phyloP scores from a whole-genome alignment of 2,329 filamentous ascomycete genomes.

The Colletotrichum chrysophilum region DNA sequence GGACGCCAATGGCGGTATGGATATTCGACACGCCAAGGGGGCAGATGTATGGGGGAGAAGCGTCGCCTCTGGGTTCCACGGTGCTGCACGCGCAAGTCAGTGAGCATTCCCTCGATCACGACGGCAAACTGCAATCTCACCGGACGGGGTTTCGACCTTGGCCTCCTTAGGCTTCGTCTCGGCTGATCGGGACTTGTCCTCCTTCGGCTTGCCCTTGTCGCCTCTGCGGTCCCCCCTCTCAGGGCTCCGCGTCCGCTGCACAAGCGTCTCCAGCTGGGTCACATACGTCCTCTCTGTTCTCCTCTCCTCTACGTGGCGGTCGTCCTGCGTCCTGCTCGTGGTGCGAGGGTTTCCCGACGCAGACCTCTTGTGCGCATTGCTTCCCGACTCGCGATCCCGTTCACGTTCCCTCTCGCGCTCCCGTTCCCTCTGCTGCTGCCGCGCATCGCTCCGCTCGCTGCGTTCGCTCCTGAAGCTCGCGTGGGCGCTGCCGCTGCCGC shows the following conservation, averaged over 20 bases:
- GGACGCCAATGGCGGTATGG: conserved; percentile 74
- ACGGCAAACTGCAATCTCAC: conserved; percentile 35
- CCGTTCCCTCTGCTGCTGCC: conserved; percentile 7
- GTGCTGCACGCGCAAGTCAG: conserved; percentile 34
- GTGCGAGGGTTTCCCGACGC: conserved; percentile 63
- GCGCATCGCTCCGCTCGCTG: conserved; percentile 15
- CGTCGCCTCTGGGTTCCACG: conserved; percentile 82
- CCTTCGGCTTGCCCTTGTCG: conserved; percentile 37
- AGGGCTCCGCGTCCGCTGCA: conserved; percentile 64
- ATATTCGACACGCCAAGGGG: conserved; percentile 72
- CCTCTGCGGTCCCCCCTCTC: conserved; percentile 54
- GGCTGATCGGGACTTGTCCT: conserved; percentile 46
- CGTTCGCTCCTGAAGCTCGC: conserved; percentile 35
- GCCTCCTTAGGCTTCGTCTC: conserved; percentile 51
- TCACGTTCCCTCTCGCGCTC: conserved; percentile 1
- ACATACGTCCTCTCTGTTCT: conserved; percentile 62
- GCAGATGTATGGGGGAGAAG: conserved; percentile 71
- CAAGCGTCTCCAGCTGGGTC: conserved; percentile 67
- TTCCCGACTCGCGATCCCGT: conserved; percentile 39
- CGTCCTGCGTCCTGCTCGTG: conserved; percentile 47
- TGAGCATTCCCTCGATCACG: not conserved
- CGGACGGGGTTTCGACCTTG: conserved; percentile 53
- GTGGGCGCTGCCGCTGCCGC: conserved; percentile 24
- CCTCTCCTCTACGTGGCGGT: conserved; percentile 54
- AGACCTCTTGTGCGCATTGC: conserved; percentile 58